A percentile compares a stretch with the other conserved stretches of the same genome.
phyloP scores from a whole-genome alignment of 257 asterid genomes.

The Paraleonurus japonicus region DNA sequence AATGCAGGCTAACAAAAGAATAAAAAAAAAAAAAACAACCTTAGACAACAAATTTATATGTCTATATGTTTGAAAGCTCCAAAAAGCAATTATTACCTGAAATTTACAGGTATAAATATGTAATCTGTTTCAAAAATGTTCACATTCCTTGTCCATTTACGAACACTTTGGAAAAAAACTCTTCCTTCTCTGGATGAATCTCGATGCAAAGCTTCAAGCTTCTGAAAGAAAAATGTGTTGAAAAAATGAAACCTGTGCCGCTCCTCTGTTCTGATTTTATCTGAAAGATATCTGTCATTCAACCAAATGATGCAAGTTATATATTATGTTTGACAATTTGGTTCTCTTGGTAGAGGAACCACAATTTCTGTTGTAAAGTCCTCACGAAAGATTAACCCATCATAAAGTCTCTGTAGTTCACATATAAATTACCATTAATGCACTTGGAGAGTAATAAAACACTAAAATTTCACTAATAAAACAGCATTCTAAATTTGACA shows the following conservation, averaged over 20 bases:
- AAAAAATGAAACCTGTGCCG: constrained; percentile 70
- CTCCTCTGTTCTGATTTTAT: constrained; percentile 45
- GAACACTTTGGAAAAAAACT: constrained; percentile 66
- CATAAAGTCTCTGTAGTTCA: background rate
- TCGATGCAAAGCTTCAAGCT: constrained; percentile 59
- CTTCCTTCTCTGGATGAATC: constrained; percentile 52
- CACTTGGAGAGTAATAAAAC: background rate
- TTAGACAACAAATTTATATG: constrained; percentile 26
- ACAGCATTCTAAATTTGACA: background rate
- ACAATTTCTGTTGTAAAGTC: background rate
- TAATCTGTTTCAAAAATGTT: constrained; percentile 74
- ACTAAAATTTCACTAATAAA: background rate
- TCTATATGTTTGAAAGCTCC: constrained; percentile 9
- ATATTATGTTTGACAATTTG: constrained; percentile 6
- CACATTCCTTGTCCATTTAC: constrained; percentile 84
- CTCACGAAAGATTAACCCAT: background rate
- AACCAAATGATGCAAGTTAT: constrained; percentile 17
- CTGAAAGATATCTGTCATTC: constrained; percentile 63
- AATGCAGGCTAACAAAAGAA: constrained; percentile 72
- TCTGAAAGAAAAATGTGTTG: constrained; percentile 90
- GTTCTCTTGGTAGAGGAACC: constrained; percentile 19
- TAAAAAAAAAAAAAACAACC: constrained; percentile 13
- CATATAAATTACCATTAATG: background rate
- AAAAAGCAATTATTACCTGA: constrained; percentile 59
- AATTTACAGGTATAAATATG: constrained; percentile 83